Evolutionary conservation across 73 alveolate genomes (phyloP).

Genomic region (Stentor coeruleus): DNA sequence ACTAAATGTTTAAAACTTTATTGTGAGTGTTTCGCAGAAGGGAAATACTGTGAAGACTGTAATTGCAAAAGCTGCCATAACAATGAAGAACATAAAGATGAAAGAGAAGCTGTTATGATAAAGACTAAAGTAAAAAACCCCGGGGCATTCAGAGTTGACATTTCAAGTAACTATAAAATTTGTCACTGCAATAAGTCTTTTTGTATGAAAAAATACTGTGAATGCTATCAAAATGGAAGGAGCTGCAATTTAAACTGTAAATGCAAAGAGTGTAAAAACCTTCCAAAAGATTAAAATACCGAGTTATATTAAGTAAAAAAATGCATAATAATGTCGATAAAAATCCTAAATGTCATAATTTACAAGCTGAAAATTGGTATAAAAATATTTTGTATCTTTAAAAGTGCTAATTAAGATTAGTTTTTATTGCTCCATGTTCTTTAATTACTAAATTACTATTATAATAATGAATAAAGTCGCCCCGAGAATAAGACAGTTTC

Average conservation of each 20-base stretch:
- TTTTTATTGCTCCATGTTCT: too few species aligned
- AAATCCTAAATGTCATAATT: too few species aligned
- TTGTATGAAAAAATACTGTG: conserved; percentile 91
- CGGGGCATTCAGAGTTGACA: conserved; percentile 50
- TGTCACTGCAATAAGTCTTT: conserved; percentile 90
- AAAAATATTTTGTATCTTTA: too few species aligned
- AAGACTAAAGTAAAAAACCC: conserved; percentile 50
- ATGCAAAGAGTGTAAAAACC: conserved; percentile 81
- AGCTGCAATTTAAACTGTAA: conserved; percentile 70
- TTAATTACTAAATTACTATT: too few species aligned
- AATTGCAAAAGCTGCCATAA: conserved; percentile 64
- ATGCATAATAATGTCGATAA: too few species aligned
- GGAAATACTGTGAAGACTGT: conserved; percentile 56
- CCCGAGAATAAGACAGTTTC: too few species aligned
- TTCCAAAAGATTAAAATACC: too few species aligned
- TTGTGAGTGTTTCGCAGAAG: conserved; percentile 72
- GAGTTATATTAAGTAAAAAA: too few species aligned
- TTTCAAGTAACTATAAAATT: conserved; percentile 53
- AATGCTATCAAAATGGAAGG: conserved; percentile 79
- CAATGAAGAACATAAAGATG: conserved; percentile 48
- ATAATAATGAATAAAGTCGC: too few species aligned
- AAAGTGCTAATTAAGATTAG: too few species aligned
- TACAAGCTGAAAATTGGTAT: too few species aligned
- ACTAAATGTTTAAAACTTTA: conserved; percentile 68
- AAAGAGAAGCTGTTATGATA: conserved; percentile 33